Evolutionary conservation across 2,329 filamentous ascomycete genomes (phyloP), one percentile per base, ranked within the genome.

Genomic region (Lachnellula hyalina): DNA sequence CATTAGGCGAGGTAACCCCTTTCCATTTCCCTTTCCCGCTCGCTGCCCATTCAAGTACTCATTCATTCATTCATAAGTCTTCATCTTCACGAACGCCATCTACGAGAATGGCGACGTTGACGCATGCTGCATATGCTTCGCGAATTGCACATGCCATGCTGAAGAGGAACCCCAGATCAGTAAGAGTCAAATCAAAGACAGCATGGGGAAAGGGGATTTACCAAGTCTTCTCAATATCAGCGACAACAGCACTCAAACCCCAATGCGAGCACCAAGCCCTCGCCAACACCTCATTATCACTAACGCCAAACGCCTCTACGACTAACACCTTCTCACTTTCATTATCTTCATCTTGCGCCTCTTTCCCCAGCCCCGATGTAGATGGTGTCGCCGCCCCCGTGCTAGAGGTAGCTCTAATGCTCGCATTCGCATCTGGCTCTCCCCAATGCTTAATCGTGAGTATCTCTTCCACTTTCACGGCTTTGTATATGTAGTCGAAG

Each of bases 251-350:
- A 65, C 80, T 84, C 63, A 89, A 71, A 2, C 87, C 87, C 81
- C 86, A 89, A 64, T 89, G 85, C 53, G 85, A 81, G 68, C 87
- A 90, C 87, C 87, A 91, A 6, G 87, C 86, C 58, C 87, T 75
- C 1, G 85, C 87, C 63, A 91, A 78, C 4, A 90, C 87, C 70
- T 90, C 87, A 61, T 90, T 90, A 69, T 90, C 87, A 48, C 76
- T 75, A 21, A 87, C 85, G 0, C 87, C 87, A 67, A 88, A 84
- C 0, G 86, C 85, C 71, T 90, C 85, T 14, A 90, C 77, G 4
- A 86, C 84, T 8, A 91, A 74, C 3, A 91, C 86, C 62, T 81
- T 80, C 61, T 87, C 85, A 25, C 82, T 74, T 52, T 85, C 81
- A 17, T 77, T 73, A 14, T 65, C 63, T 23, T 75, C 72, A 12